Evolutionary conservation across 176 grass and related monocot genomes (phyloP), one percentile per base, ranked within the genome.

Genomic region (Aegilops sharonensis): DNA sequence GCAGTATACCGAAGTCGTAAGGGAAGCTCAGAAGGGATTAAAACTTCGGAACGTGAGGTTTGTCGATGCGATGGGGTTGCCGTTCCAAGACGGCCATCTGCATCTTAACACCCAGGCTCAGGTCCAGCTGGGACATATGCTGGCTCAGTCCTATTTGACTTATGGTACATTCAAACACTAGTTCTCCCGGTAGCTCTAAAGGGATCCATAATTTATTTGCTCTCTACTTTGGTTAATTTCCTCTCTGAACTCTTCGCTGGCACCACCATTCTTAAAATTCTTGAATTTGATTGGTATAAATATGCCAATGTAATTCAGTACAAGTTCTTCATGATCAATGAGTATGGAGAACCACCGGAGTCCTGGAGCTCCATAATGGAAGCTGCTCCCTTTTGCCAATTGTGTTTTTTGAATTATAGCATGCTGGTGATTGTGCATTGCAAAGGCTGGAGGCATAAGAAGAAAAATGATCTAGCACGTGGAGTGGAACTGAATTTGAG

Each of bases 21-120:
- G 95, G 57, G 66, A 95, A 20, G 93, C 91, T 42, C 95, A 95
- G 85, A 92, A 86, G 78, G 88, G 77, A 25, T 45, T 95, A 6
- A 89, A 64, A 11, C 91, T 98, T 81, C 77, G 90, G 3, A 94
- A 95, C 24, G 91, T 98, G 21, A 83, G 79, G 47, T 95, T 78
- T 57, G 95, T 95, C 7, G 95, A 98, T 67, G 95, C 91, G 2
- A 80, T 84, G 85, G 95, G 95, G 12, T 77, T 98, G 83, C 86
- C 79, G 5, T 47, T 98, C 34, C 82, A 95, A 84, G 77, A 72
- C 0, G 95, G 94, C 4, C 91, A 95, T 84, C 87, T 98, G 30
- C 95, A 98, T 73, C 94, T 98, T 12, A 98, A 90, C 21, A 95
- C 95, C 43, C 47, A 85, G 75, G 86, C 91, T 80, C 93, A 98